Conservation (phyloP, 208 protist genomes). For the Porcisia hertigi region DNA sequence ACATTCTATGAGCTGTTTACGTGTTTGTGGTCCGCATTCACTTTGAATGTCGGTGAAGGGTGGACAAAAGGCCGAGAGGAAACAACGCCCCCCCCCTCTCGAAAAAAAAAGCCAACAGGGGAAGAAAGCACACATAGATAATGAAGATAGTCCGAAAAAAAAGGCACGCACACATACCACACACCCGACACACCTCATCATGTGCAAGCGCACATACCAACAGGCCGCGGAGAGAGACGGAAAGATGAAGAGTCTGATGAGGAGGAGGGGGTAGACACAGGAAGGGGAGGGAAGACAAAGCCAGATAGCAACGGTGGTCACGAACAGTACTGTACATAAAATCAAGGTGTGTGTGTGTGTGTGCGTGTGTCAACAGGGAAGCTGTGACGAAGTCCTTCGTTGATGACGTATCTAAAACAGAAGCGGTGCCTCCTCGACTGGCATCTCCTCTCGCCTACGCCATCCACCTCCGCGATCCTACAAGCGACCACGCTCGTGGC, state of each 20-base stretch:
- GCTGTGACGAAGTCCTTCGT: not conserved
- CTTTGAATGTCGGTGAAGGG: too few relatives aligned
- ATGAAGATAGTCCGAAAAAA: not conserved
- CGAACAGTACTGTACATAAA: slow-evolving; percentile 5
- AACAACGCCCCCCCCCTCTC: too few relatives aligned
- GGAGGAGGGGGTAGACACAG: not conserved
- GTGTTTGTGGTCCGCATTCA: too few relatives aligned
- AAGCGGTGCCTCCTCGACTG: not conserved
- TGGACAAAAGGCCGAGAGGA: too few relatives aligned
- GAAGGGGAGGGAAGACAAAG: not conserved
- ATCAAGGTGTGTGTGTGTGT: not conserved
- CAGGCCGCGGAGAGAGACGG: not conserved
- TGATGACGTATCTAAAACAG: not conserved
- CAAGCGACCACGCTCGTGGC: too few relatives aligned
- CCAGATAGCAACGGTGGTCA: not conserved
- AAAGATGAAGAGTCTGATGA: not conserved
- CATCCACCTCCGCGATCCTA: not conserved
- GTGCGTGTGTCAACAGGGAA: not conserved
- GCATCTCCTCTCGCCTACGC: not conserved
- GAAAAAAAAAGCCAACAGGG: not conserved
- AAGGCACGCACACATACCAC: not conserved
- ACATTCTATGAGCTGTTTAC: too few relatives aligned
- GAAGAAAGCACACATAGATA: not conserved
- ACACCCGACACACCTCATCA: not conserved
- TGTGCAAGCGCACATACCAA: not conserved